These are phyloP conservation scores for Xylaria sp. DNA, from an alignment of 2,329 filamentous ascomycete species.

Conservation along the genomic window DNA sequence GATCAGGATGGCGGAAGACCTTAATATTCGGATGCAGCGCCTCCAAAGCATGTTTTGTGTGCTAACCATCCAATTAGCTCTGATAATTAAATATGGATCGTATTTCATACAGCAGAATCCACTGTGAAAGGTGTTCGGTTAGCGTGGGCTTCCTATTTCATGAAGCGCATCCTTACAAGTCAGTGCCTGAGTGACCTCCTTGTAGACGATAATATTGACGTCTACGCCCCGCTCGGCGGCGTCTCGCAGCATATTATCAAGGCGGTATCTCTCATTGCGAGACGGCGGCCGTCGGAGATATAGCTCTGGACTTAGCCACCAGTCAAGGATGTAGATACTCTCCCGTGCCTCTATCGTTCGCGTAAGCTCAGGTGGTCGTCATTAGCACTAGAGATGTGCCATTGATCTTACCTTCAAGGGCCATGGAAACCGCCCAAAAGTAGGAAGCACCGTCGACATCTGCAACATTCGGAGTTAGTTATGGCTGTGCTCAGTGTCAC, in stretches of 20 bases:
- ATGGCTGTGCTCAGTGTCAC: neutral
- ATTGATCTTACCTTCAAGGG: slow-evolving; percentile 68
- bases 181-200: slow-evolving; percentile 85
- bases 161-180: slow-evolving; percentile 69
- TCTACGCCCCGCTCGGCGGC: slow-evolving; percentile 86
- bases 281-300: slow-evolving; percentile 86
- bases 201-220: slow-evolving; percentile 89
- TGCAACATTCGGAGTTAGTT: slow-evolving; percentile 9
- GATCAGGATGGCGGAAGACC: slow-evolving; percentile 91
- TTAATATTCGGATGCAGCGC: slow-evolving; percentile 82
- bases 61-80: slow-evolving; percentile 53
- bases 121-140: slow-evolving; percentile 43
- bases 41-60: slow-evolving; percentile 84
- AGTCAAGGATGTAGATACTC: slow-evolving; percentile 86
- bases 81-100: neutral
- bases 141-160: slow-evolving; percentile 22
- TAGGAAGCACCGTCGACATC: slow-evolving; percentile 84
- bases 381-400: neutral
- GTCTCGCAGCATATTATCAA: slow-evolving; percentile 83
- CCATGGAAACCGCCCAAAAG: slow-evolving; percentile 85
- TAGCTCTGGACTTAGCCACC: slow-evolving; percentile 90
- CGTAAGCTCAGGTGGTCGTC: slow-evolving; percentile 20
- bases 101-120: slow-evolving; percentile 53
- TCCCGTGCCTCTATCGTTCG: slow-evolving; percentile 69
- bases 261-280: slow-evolving; percentile 81